Evolutionary conservation across 1,139 yeast species (phyloP).

Genomic region (Ogataea hybrid): DNA sequence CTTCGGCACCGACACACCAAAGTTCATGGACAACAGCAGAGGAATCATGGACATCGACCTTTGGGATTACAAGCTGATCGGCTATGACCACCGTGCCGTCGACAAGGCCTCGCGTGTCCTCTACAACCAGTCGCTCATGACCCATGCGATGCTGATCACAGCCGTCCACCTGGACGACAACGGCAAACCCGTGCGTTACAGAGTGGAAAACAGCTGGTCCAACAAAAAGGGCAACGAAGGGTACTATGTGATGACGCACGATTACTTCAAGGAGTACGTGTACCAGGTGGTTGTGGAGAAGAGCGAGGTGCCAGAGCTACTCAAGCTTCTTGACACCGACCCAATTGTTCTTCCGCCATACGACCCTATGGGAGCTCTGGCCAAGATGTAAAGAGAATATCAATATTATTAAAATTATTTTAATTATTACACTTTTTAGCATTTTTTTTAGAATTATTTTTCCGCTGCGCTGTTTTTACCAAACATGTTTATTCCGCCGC

Average conservation of each 20-base stretch:
- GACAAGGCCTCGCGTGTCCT: slow-evolving; percentile 55
- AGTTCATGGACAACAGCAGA: slow-evolving; percentile 51
- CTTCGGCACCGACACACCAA: slow-evolving; percentile 87
- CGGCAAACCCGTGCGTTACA: slow-evolving; percentile 70
- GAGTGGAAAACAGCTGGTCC: slow-evolving; percentile 90
- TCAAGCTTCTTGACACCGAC: slow-evolving; percentile 46
- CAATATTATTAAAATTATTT: neutral
- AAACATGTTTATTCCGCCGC: slow-evolving; percentile 16
- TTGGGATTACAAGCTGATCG: slow-evolving; percentile 65
- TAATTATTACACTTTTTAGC: neutral
- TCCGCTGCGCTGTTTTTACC: slow-evolving; percentile 7
- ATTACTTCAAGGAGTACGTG: slow-evolving; percentile 79
- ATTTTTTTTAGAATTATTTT: neutral
- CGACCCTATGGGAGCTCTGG: slow-evolving; percentile 89
- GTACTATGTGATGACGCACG: slow-evolving; percentile 76
- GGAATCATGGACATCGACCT: slow-evolving; percentile 72
- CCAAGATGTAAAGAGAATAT: slow-evolving; percentile 29
- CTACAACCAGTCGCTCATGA: slow-evolving; percentile 65
- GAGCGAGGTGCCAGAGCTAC: slow-evolving; percentile 45
- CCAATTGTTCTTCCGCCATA: slow-evolving; percentile 67
- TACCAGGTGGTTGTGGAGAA: slow-evolving; percentile 73
- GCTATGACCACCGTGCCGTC: slow-evolving; percentile 52
- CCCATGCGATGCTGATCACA: slow-evolving; percentile 83
- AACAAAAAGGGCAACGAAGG: slow-evolving; percentile 72
- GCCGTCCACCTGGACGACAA: slow-evolving; percentile 56